Evolutionary conservation across 192 early-diverging fungal species (phyloP).

Genomic region (Thamnidium elegans): DNA sequence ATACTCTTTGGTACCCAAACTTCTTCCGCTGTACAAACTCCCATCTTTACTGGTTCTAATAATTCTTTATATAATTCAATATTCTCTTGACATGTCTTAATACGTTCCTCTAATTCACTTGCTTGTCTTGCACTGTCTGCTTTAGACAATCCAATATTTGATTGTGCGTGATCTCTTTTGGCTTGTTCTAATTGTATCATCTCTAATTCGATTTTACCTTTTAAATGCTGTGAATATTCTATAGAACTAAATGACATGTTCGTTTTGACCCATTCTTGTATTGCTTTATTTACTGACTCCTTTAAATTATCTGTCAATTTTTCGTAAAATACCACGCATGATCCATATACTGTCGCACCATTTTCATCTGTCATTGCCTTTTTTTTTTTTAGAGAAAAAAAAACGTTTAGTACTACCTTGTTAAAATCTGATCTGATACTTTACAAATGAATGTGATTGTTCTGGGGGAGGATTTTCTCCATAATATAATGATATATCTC

Average conservation of each 20-base stretch:
- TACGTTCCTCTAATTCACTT: constrained; percentile 45
- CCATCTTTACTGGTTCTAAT: constrained; percentile 56
- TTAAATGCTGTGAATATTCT: constrained; percentile 36
- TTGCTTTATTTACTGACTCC: constrained; percentile 15
- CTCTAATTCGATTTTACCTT: constrained; percentile 29
- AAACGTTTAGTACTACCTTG: not conserved
- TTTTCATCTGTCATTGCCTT: constrained; percentile 37
- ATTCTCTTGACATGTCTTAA: constrained; percentile 52
- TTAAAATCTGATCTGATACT: not conserved
- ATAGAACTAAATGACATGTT: constrained; percentile 34
- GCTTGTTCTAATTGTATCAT: constrained; percentile 5
- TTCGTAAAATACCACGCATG: constrained; percentile 32
- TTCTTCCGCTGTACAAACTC: constrained; percentile 53
- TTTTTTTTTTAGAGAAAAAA: not conserved
- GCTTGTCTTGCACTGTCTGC: constrained; percentile 29
- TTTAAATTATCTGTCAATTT: constrained; percentile 13
- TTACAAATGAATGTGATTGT: constrained; percentile 36
- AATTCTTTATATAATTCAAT: constrained; percentile 60
- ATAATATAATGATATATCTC: constrained; percentile 32
- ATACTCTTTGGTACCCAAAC: constrained; percentile 68
- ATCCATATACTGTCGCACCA: constrained; percentile 28
- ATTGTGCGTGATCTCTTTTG: not conserved
- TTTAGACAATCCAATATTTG: not conserved
- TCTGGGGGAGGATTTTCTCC: constrained; percentile 25
- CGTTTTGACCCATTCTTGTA: constrained; percentile 18